phyloP scores from a whole-genome alignment of 2,329 filamentous ascomycete genomes.

The Parasarocladium wereldwijsianum region DNA sequence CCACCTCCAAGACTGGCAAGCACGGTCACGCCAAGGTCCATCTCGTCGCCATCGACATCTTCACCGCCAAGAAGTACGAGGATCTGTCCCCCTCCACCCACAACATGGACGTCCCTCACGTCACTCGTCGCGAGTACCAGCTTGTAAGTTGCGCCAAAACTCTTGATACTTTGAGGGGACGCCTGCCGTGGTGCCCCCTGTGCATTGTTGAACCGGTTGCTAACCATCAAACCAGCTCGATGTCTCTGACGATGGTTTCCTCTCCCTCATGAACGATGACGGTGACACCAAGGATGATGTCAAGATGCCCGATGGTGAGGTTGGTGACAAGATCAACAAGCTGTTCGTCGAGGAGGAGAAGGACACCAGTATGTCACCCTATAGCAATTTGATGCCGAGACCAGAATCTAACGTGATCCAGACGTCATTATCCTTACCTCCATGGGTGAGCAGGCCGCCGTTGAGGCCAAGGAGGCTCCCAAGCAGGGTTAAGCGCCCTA shows the following conservation, averaged over 20 bases:
- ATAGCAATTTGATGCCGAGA: background rate
- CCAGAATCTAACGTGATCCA: conserved; percentile 22
- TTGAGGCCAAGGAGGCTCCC: conserved; percentile 91
- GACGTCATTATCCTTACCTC: conserved; percentile 85
- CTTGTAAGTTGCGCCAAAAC: conserved; percentile 52
- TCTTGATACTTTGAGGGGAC: conserved; percentile 6
- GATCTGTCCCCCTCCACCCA: conserved; percentile 96
- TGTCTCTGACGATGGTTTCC: conserved; percentile 85
- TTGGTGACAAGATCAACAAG: conserved; percentile 74
- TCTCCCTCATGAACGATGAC: conserved; percentile 81
- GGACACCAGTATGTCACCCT: conserved; percentile 65
- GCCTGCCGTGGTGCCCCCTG: conserved; percentile 6
- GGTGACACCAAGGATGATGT: conserved; percentile 90
- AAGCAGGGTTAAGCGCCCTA: conserved; percentile 14
- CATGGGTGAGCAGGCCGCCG: conserved; percentile 88
- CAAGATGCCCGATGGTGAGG: conserved; percentile 76
- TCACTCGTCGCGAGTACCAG: conserved; percentile 80
- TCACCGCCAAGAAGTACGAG: conserved; percentile 99
- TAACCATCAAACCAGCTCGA: conserved; percentile 50
- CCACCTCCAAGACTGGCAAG: conserved; percentile 99
- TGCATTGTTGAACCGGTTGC: conserved; percentile 5
- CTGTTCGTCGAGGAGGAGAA: conserved; percentile 75
- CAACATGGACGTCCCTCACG: conserved; percentile 97
- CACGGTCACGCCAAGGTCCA: conserved; percentile 99
- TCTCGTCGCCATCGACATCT: conserved; percentile 95